Conservation (phyloP, 257 asterid species). For the Gardenia jasminoides region DNA sequence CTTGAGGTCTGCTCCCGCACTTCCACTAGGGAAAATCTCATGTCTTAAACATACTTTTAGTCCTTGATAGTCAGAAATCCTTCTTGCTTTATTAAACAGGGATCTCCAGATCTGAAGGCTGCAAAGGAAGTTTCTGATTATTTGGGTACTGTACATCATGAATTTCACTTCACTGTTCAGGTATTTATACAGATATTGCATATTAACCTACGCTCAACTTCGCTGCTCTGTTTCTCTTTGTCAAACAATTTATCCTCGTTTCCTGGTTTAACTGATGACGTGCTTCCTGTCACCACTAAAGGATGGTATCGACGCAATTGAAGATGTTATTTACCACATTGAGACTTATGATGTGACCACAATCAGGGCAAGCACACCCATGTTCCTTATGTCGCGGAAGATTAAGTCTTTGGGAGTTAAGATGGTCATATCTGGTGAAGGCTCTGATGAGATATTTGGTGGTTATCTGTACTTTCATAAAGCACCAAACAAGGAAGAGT, state of each 20-base stretch:
- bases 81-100: slow-evolving; percentile 36
- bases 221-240: not conserved
- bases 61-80: not conserved
- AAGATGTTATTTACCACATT: slow-evolving; percentile 89
- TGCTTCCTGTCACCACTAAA: slow-evolving; percentile 16
- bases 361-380: slow-evolving; percentile 95
- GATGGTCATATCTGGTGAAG: slow-evolving; percentile 97
- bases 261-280: not conserved
- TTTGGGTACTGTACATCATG: slow-evolving; percentile 95
- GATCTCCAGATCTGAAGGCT: slow-evolving; percentile 94
- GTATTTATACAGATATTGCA: slow-evolving; percentile 24
- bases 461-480: slow-evolving; percentile 91
- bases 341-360: slow-evolving; percentile 98
- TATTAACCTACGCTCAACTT: not conserved
- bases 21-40: not conserved
- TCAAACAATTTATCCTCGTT: not conserved
- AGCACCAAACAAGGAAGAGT: slow-evolving; percentile 93
- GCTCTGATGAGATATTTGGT: slow-evolving; percentile 98
- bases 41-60: not conserved
- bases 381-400: slow-evolving; percentile 97
- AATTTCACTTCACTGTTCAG: slow-evolving; percentile 90
- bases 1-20: slow-evolving; percentile 55
- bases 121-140: slow-evolving; percentile 96
- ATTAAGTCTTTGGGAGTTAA: slow-evolving; percentile 93
- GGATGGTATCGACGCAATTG: slow-evolving; percentile 99